A percentile compares a stretch with the other conserved stretches of the same genome.
These are phyloP conservation scores for Cryomyces antarcticus DNA, from an alignment of 495 filamentous ascomycete species.

Conservation along the genomic window DNA sequence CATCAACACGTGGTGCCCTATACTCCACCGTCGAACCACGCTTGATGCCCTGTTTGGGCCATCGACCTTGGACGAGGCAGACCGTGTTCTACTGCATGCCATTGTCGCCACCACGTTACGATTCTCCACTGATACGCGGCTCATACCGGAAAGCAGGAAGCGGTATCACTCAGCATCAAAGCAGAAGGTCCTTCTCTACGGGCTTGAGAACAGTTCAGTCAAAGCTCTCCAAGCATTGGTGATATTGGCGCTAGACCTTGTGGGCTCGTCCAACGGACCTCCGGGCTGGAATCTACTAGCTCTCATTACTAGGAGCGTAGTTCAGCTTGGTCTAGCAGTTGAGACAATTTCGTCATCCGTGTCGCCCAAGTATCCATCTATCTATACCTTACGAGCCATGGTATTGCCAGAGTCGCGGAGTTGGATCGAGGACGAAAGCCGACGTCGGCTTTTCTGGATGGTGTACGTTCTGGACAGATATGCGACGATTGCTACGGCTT, in stretches of 20 bases:
- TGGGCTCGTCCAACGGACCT: conserved; percentile 63
- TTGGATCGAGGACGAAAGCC: conserved; percentile 74
- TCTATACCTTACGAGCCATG: conserved; percentile 67
- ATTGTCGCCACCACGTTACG: conserved; percentile 71
- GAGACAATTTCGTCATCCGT: conserved; percentile 58
- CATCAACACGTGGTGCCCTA: conserved; percentile 80
- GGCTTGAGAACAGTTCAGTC: conserved; percentile 71
- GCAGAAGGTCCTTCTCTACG: conserved; percentile 64
- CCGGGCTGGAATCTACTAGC: conserved; percentile 80
- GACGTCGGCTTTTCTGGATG: conserved; percentile 78
- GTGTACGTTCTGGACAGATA: conserved; percentile 76
- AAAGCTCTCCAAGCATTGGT: conserved; percentile 71
- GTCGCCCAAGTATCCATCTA: conserved; percentile 55
- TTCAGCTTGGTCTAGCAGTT: conserved; percentile 64
- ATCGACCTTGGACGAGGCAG: conserved; percentile 52
- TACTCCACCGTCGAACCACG: conserved; percentile 60
- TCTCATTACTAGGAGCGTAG: conserved; percentile 63
- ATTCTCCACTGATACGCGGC: conserved; percentile 52
- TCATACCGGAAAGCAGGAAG: conserved; percentile 48
- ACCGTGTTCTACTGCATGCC: conserved; percentile 64
- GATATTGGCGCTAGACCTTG: conserved; percentile 59
- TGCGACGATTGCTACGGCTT: conserved; percentile 70
- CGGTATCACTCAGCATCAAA: conserved; percentile 65
- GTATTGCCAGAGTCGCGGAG: conserved; percentile 61
- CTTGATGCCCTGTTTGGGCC: conserved; percentile 66